Percentiles rank a stretch among this genome's conserved stretches.
Conservation (phyloP, 345 rosid genomes). For the Lepidium didymum region DNA sequence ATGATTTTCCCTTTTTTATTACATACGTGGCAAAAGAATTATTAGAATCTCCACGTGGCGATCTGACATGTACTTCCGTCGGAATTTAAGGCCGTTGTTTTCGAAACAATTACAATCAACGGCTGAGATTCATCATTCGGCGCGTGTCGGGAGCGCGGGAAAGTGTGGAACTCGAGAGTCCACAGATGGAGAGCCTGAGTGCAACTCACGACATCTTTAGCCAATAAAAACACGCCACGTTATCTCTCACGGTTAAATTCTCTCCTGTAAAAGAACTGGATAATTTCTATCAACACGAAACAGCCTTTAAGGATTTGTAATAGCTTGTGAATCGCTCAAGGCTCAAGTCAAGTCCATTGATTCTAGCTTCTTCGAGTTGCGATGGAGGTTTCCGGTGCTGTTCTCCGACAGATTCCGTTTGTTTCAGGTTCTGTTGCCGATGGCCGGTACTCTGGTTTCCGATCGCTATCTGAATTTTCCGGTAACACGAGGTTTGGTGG, state of each 20-base stretch:
- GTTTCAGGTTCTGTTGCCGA: constrained; percentile 11
- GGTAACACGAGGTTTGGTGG: neutral
- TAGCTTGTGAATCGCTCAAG: neutral
- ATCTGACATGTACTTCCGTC: constrained; percentile 12
- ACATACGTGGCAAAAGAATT: no score
- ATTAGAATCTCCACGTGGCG: neutral
- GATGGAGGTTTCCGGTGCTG: constrained; percentile 29
- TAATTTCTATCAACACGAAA: neutral
- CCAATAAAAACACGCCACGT: constrained; percentile 26
- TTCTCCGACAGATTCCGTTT: constrained; percentile 26
- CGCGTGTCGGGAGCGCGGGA: constrained; percentile 21
- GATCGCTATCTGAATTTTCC: neutral
- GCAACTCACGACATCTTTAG: constrained; percentile 16
- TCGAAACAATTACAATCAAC: neutral
- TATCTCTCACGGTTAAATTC: neutral
- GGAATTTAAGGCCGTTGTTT: neutral
- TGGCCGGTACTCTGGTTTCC: constrained; percentile 9
- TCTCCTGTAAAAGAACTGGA: constrained; percentile 10
- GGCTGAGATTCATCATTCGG: neutral
- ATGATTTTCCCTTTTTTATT: no score
- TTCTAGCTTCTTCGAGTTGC: neutral
- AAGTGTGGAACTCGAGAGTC: constrained; percentile 35
- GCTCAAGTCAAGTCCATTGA: constrained; percentile 1
- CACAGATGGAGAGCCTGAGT: constrained; percentile 11
- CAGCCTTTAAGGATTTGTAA: neutral